phyloP scores from a whole-genome alignment of 371 early-diverging fungal genomes.

The Vittaforma corneae region DNA sequence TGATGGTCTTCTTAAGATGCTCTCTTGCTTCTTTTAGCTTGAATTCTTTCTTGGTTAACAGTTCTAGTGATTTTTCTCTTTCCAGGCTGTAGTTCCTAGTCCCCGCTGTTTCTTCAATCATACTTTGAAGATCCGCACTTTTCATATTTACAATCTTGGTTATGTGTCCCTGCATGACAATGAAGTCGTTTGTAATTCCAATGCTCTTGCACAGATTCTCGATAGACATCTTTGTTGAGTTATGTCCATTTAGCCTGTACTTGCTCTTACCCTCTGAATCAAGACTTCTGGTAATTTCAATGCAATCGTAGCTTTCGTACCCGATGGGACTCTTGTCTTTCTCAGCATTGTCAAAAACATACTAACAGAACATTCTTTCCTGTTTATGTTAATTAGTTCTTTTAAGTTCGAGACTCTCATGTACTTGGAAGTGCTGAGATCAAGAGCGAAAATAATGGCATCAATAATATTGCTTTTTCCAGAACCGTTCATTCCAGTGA shows the following conservation, averaged over 20 bases:
- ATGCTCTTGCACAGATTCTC: constrained; percentile 26
- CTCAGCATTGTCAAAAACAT: constrained; percentile 78
- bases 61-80: constrained; percentile 79
- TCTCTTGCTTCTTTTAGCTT: constrained; percentile 79
- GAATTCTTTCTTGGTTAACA: constrained; percentile 82
- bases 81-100: constrained; percentile 89
- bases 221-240: constrained; percentile 18
- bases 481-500: constrained; percentile 96
- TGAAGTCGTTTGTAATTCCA: constrained; percentile 42
- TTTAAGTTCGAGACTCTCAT: constrained; percentile 29
- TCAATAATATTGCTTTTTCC: constrained; percentile 98
- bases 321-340: constrained; percentile 70
- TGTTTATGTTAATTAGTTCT: constrained; percentile 48
- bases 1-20: constrained; percentile 73
- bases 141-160: constrained; percentile 97
- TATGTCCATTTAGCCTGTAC: constrained; percentile 31
- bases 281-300: constrained; percentile 67
- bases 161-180: constrained; percentile 84
- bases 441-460: constrained; percentile 94
- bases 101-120: constrained; percentile 97
- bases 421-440: constrained; percentile 66
- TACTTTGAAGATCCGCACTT: constrained; percentile 76
- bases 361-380: constrained; percentile 70
- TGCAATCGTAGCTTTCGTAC: constrained; percentile 70
- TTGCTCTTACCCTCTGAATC: constrained; percentile 36